Conservation (phyloP, 2,329 filamentous ascomycete genomes). For the Fusarium sororula region DNA sequence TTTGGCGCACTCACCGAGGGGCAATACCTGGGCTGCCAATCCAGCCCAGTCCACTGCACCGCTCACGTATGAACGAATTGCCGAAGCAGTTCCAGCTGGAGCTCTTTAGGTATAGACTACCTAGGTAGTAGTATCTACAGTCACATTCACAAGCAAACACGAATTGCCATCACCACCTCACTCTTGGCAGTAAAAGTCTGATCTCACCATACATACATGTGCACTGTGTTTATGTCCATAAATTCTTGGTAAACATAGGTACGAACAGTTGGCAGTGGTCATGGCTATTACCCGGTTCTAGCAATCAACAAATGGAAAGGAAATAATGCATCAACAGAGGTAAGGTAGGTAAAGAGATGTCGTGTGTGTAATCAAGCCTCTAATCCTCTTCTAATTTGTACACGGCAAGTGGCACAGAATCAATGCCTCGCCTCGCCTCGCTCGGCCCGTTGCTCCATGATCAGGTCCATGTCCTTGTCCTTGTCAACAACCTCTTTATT, state of each 20-base stretch:
- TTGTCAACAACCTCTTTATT: conserved; percentile 23
- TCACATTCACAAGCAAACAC: not conserved
- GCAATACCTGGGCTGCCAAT: not conserved
- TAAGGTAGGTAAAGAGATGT: conserved; percentile 17
- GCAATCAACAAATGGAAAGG: not conserved
- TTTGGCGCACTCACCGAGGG: not conserved
- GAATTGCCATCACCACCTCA: not conserved
- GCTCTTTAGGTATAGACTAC: not conserved
- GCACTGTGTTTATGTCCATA: not conserved
- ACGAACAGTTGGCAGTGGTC: not conserved
- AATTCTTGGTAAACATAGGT: not conserved
- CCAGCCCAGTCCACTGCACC: not conserved
- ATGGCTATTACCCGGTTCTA: not conserved
- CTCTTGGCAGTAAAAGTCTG: not conserved
- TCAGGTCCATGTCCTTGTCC: conserved; percentile 10
- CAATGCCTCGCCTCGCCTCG: conserved; percentile 35
- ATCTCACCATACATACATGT: not conserved
- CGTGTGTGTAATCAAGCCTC: conserved; percentile 39
- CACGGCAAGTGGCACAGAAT: conserved; percentile 45
- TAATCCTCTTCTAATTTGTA: conserved; percentile 47
- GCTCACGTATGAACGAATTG: conserved; percentile 2
- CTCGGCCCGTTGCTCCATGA: conserved; percentile 28
- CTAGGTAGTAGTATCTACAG: not conserved
- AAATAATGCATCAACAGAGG: conserved; percentile 17
- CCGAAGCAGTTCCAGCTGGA: not conserved